Conservation (phyloP, 2,329 filamentous ascomycete species). For the Sphaceloma murrayae region DNA sequence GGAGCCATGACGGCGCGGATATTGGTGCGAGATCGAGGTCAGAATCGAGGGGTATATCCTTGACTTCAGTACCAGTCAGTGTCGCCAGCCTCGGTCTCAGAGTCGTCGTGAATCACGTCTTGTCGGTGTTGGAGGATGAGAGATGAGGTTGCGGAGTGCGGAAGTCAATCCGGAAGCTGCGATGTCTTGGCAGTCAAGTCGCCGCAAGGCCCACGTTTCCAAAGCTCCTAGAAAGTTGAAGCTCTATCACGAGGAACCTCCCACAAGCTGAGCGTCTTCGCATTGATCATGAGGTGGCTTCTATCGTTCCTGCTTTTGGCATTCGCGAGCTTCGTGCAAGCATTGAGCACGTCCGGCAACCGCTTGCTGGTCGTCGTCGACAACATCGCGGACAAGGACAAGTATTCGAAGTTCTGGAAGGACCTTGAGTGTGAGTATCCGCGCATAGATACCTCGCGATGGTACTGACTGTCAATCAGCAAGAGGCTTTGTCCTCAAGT, state of each 20-base stretch:
- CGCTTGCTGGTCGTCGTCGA: conserved; percentile 81
- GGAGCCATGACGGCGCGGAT: conserved; percentile 48
- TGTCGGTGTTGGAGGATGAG: neutral
- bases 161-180: neutral
- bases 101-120: too few relatives aligned
- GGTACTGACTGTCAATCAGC: conserved; percentile 44
- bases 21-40: neutral
- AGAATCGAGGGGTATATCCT: too few relatives aligned
- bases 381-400: conserved; percentile 66
- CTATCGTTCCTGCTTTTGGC: conserved; percentile 47
- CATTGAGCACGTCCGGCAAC: conserved; percentile 67
- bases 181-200: conserved; percentile 14
- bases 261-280: neutral
- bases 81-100: too few relatives aligned
- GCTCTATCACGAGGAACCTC: conserved; percentile 1
- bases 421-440: conserved; percentile 55
- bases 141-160: conserved; percentile 15
- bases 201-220: conserved; percentile 14
- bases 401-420: conserved; percentile 71
- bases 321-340: conserved; percentile 58
- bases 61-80: too few relatives aligned
- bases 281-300: conserved; percentile 27
- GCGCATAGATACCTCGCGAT: too few relatives aligned
- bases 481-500: conserved; percentile 71
- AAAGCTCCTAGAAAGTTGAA: conserved; percentile 14